Base-by-base conservation (phyloP, 2,329 filamentous ascomycete species). In the Cladophialophora immunda region DNA sequence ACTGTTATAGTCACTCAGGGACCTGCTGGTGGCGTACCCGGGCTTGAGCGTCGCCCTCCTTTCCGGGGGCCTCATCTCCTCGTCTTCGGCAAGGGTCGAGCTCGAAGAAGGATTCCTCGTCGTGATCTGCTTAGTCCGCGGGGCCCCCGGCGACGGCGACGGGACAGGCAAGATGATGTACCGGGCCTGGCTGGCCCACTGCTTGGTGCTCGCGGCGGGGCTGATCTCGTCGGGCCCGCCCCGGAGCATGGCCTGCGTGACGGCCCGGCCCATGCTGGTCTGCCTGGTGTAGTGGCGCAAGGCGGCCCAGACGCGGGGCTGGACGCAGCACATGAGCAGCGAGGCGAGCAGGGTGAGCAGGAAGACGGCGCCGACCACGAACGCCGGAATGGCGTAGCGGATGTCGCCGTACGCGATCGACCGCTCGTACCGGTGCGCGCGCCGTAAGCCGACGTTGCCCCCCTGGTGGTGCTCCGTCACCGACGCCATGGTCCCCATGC, bases 401-500 rank as follows among this genome's bases (percentile, higher is more conserved):
- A 56, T n/a, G 53, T 56, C 53, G 11, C 11, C 53, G 53, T 56
- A 56, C 32, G 22, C 32, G 53, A 56, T 56, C 19, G 53, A 56
- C n/a, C 53, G 53, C 13, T 56, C 29, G 32, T 56, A 32, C 15
- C 19, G 9, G 53, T 32, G 11, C 34, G 22, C 34, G 7, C 3
- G 38, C 7, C 54, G 41, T 17, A 64, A n/a, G 7, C 61, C 36
- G 25, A 36, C 36, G 36, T 13, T 4, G 36, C 15, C 15, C 4
- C 30, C 30, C 34, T 62, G 41, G n/a, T n/a, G n/a, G 32, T 41
- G 30, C 15, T 32, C 17, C 29, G n/a, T 25, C 41, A 55, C 32
- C 47, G 60, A 36, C 50, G 32, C 7, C 61, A 38, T 54, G 29
- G 54, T 7, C 41, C 61, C 32, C 61, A 63, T 47, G 9, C 36